phyloP scores from a whole-genome alignment of 2,329 filamentous ascomycete species.

The Fusarium sp. region DNA sequence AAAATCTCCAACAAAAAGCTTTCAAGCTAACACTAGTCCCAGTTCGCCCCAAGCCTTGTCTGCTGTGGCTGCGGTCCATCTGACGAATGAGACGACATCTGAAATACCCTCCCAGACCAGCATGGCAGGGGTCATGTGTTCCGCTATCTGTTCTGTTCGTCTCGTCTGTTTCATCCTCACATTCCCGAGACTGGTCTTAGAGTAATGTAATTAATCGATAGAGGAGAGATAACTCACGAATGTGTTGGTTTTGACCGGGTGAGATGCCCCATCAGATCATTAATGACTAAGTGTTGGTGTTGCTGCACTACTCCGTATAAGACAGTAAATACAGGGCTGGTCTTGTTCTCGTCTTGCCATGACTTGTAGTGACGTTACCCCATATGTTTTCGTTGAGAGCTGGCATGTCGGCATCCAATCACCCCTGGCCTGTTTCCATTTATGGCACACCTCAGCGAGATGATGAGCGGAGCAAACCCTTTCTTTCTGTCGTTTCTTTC shows the following conservation, averaged over 20 bases:
- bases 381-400: conserved; percentile 26
- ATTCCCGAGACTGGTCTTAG: conserved; percentile 25
- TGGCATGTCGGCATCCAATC: conserved; percentile 23
- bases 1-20: conserved; percentile 36
- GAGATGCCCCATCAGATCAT: not conserved
- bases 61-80: conserved; percentile 14
- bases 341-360: conserved; percentile 13
- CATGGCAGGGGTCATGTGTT: conserved; percentile 30
- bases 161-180: conserved; percentile 15
- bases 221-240: not conserved
- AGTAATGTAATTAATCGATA: not conserved
- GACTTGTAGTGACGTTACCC: conserved; percentile 33
- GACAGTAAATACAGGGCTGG: not conserved
- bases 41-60: conserved; percentile 30
- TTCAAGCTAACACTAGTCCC: conserved; percentile 27
- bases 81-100: conserved; percentile 21
- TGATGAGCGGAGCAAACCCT: conserved; percentile 18
- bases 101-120: conserved; percentile 12
- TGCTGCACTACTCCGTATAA: too few relatives aligned
- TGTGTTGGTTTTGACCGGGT: not conserved
- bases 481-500: not conserved
- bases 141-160: not conserved
- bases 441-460: conserved; percentile 25
- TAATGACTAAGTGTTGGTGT: not conserved
- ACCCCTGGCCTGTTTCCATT: conserved; percentile 28